A percentile compares a stretch with the other conserved stretches of the same genome.
Evolutionary conservation across 805 yeast species (phyloP).

Genomic region (Yamadazyma ubonensis): DNA sequence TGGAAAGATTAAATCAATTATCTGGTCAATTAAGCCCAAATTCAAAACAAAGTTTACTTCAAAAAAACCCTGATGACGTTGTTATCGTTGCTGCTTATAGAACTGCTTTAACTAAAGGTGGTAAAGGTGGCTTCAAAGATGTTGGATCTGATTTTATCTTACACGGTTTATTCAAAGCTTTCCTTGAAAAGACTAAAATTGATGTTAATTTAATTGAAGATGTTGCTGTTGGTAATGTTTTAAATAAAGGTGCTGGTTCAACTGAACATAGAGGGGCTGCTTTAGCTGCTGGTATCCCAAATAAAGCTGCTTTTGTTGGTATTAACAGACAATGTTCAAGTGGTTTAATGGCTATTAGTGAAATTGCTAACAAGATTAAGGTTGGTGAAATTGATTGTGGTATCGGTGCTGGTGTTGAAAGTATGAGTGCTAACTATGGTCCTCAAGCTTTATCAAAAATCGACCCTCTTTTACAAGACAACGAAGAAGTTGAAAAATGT

Average conservation of each 20-base stretch:
- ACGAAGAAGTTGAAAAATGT: conserved; percentile 56
- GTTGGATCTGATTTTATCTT: conserved; percentile 78
- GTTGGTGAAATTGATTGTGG: conserved; percentile 91
- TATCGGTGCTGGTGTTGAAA: conserved; percentile 88
- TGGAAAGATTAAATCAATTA: conserved; percentile 50
- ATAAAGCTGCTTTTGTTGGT: conserved; percentile 74
- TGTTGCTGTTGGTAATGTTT: conserved; percentile 86
- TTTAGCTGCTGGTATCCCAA: conserved; percentile 88
- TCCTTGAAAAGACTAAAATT: conserved; percentile 53
- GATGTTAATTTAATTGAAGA: conserved; percentile 67
- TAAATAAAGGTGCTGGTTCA: conserved; percentile 92
- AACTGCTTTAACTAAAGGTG: conserved; percentile 86
- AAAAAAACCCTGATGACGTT: conserved; percentile 80
- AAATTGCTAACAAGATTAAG: conserved; percentile 83
- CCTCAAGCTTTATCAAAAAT: conserved; percentile 64
- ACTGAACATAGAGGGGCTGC: conserved; percentile 91
- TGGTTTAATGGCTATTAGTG: conserved; percentile 87
- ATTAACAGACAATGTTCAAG: conserved; percentile 94
- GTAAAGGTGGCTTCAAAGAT: conserved; percentile 83
- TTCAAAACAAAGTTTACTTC: conserved; percentile 41
- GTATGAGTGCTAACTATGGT: conserved; percentile 91
- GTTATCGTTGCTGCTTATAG: conserved; percentile 89
- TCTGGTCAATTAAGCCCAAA: conserved; percentile 43
- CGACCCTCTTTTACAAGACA: conserved; percentile 32
- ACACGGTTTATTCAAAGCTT: conserved; percentile 58